Conservation (phyloP, 2,329 filamentous ascomycete species). For the Tolypocladium album region DNA sequence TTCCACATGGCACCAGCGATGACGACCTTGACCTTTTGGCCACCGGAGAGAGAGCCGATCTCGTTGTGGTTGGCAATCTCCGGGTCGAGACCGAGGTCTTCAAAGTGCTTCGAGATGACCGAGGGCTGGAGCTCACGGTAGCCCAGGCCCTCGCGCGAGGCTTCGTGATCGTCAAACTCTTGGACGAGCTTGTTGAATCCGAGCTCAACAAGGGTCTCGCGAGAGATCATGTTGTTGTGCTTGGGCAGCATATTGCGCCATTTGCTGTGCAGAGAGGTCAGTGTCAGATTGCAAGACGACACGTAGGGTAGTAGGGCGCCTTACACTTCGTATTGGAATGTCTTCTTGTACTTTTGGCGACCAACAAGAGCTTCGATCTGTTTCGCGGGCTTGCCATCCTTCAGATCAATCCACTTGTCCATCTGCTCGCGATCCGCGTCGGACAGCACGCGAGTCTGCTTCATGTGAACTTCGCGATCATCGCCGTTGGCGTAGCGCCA, state of each 20-base stretch:
- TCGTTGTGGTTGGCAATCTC: constrained; percentile 99
- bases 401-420: constrained; percentile 78
- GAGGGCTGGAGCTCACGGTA: constrained; percentile 90
- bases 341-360: constrained; percentile 98
- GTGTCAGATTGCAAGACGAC: constrained; percentile 1
- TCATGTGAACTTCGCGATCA: constrained; percentile 93
- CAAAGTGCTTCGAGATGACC: constrained; percentile 95
- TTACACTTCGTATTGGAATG: constrained; percentile 93
- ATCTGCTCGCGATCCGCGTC: constrained; percentile 80
- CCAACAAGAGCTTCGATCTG: constrained; percentile 85
- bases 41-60: constrained; percentile 89
- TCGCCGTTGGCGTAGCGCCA: constrained; percentile 98
- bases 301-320: constrained; percentile 14
- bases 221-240: constrained; percentile 83
- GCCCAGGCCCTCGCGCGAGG: constrained; percentile 94
- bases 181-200: constrained; percentile 92
- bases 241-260: constrained; percentile 86
- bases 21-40: constrained; percentile 98
- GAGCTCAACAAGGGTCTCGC: constrained; percentile 76
- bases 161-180: constrained; percentile 97
- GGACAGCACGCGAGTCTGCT: constrained; percentile 87
- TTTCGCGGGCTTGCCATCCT: constrained; percentile 66
- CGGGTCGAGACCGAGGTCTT: constrained; percentile 89
- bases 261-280: constrained; percentile 46
- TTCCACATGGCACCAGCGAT: constrained; percentile 97